These are phyloP conservation scores for Botryotinia calthae DNA, from an alignment of 2,329 filamentous ascomycete genomes.

Conservation along the genomic window DNA sequence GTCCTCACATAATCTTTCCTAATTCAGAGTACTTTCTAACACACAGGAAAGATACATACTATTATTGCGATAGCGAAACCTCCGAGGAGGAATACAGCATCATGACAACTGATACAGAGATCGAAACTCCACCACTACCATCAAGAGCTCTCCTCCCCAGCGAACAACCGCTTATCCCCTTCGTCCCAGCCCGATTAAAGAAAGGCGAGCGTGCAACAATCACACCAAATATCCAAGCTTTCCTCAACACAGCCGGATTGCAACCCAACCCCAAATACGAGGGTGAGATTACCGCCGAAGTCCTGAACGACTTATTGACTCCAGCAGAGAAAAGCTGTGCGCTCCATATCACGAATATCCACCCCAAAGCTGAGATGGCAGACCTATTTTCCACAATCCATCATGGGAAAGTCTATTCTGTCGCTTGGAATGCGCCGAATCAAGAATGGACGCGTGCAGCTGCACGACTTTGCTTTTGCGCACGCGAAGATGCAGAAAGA, in stretches of 20 bases:
- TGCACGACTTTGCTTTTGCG: slow-evolving; percentile 13
- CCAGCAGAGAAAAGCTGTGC: background rate
- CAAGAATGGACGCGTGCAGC: background rate
- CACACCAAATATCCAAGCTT: background rate
- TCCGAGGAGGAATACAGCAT: background rate
- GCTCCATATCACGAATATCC: slow-evolving; percentile 2
- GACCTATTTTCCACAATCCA: slow-evolving; percentile 3
- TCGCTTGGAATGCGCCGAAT: background rate
- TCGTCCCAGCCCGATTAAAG: background rate
- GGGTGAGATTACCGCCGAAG: slow-evolving; percentile 10
- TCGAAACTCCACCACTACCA: background rate
- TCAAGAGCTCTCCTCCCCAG: background rate
- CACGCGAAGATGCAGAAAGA: slow-evolving; percentile 5
- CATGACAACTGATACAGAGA: background rate
- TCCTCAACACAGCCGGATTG: background rate
- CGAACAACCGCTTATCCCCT: slow-evolving; percentile 1
- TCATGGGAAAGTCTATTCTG: slow-evolving; percentile 5
- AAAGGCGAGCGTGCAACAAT: background rate
- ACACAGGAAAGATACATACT: background rate
- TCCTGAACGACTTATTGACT: background rate
- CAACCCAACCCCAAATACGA: slow-evolving; percentile 14
- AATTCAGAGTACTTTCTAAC: background rate
- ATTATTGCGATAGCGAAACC: background rate
- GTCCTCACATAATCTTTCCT: too few relatives aligned
- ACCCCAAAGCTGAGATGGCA: background rate